These are phyloP conservation scores for Sedum album DNA, from an alignment of 164 flowering plant species.

Conservation along the genomic window DNA sequence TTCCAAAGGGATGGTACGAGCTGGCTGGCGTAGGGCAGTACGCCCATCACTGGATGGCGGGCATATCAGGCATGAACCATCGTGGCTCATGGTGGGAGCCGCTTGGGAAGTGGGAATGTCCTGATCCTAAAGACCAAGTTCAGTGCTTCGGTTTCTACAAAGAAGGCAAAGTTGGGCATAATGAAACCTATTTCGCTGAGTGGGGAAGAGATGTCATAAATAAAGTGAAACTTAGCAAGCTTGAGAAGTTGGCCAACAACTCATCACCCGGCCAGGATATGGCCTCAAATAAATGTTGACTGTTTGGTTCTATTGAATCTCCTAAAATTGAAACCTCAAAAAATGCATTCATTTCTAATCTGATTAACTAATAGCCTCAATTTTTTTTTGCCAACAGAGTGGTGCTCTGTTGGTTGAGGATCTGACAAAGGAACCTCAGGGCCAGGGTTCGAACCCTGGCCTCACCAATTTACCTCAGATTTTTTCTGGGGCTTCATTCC, in stretches of 20 bases:
- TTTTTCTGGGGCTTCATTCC: no score
- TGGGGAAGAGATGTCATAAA: constrained; percentile 43
- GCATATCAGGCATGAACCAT: constrained; percentile 47
- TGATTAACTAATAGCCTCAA: no score
- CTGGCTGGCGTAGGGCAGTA: constrained; percentile 62
- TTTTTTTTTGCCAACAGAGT: no score
- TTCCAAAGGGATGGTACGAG: constrained; percentile 73
- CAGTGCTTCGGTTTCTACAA: constrained; percentile 41
- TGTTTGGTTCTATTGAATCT: constrained; percentile 1
- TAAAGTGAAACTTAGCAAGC: constrained; percentile 30
- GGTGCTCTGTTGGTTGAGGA: no score
- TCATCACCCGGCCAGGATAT: not conserved
- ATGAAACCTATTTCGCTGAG: constrained; percentile 41
- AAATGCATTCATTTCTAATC: no score
- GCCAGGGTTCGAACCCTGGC: no score
- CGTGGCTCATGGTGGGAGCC: constrained; percentile 65
- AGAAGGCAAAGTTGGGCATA: constrained; percentile 39
- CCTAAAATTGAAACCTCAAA: no score
- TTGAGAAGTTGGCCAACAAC: constrained; percentile 15
- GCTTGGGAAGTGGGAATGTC: constrained; percentile 28
- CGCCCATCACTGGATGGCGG: constrained; percentile 46
- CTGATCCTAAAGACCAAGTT: constrained; percentile 24
- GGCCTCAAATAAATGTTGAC: constrained; percentile 2
- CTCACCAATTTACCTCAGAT: no score
- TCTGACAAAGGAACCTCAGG: no score